phyloP scores from a whole-genome alignment of 805 yeast species.

The Wickerhamiella sorbophila region DNA sequence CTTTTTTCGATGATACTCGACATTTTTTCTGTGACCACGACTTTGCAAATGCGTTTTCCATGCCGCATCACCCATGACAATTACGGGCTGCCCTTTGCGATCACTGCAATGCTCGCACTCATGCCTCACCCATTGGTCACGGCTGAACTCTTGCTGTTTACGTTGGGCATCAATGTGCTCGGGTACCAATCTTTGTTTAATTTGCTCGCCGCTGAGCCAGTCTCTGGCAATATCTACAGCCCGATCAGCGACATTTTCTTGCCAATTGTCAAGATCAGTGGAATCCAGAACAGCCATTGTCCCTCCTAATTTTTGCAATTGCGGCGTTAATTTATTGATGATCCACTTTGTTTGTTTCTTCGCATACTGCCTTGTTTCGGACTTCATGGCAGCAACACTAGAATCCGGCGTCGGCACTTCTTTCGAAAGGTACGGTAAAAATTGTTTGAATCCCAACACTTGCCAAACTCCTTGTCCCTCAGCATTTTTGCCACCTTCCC shows the following conservation, averaged over 20 bases:
- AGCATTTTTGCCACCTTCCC: slow-evolving; percentile 1
- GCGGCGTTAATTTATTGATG: slow-evolving; percentile 49
- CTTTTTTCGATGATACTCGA: background rate
- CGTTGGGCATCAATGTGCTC: slow-evolving; percentile 24
- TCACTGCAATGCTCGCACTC: slow-evolving; percentile 54
- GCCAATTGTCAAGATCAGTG: slow-evolving; percentile 54
- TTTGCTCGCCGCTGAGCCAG: slow-evolving; percentile 23
- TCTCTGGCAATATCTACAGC: slow-evolving; percentile 37
- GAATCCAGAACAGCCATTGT: slow-evolving; percentile 61
- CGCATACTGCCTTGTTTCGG: slow-evolving; percentile 74
- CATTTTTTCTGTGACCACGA: slow-evolving; percentile 42
- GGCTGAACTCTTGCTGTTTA: slow-evolving; percentile 16
- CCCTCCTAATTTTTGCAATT: slow-evolving; percentile 46
- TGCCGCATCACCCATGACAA: slow-evolving; percentile 58
- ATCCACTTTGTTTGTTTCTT: slow-evolving; percentile 87
- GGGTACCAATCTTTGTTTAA: slow-evolving; percentile 23
- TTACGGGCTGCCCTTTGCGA: slow-evolving; percentile 33
- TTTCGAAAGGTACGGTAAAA: slow-evolving; percentile 18
- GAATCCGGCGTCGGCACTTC: slow-evolving; percentile 24
- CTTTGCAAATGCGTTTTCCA: slow-evolving; percentile 58
- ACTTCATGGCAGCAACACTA: slow-evolving; percentile 65
- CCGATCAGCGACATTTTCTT: slow-evolving; percentile 35
- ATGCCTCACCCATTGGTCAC: slow-evolving; percentile 48
- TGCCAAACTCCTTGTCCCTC: slow-evolving; percentile 71
- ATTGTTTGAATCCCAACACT: slow-evolving; percentile 71